phyloP scores from a whole-genome alignment of 495 filamentous ascomycete species.

The Aspergillus sclerotiicarbonarius region DNA sequence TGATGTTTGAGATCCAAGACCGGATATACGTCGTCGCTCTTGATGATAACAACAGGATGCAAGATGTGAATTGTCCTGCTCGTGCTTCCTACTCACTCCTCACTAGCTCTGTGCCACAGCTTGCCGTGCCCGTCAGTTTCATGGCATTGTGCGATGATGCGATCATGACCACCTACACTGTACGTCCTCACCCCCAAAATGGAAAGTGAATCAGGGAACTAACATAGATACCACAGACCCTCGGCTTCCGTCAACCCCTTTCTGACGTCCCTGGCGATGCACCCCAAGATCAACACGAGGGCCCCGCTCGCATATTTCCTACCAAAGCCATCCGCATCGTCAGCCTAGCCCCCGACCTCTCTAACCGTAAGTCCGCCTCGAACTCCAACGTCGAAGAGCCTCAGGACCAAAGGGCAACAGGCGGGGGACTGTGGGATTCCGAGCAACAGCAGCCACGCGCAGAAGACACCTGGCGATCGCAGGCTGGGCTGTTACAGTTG shows the following conservation, averaged over 20 bases:
- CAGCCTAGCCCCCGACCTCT: slow-evolving; percentile 30
- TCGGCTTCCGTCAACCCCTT: slow-evolving; percentile 32
- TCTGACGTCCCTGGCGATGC: slow-evolving; percentile 19
- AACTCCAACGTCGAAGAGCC: slow-evolving; percentile 1
- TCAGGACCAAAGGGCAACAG: background rate
- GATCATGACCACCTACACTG: slow-evolving; percentile 41
- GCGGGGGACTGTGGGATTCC: slow-evolving; percentile 12
- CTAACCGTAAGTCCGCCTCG: slow-evolving; percentile 6
- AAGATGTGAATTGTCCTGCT: slow-evolving; percentile 22
- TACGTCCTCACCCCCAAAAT: slow-evolving; percentile 14
- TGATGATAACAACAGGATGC: slow-evolving; percentile 32
- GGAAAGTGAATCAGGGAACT: slow-evolving; percentile 2
- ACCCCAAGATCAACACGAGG: slow-evolving; percentile 15
- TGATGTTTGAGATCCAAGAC: slow-evolving; percentile 45
- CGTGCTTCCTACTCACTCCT: slow-evolving; percentile 37
- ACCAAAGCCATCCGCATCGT: slow-evolving; percentile 39
- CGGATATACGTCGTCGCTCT: slow-evolving; percentile 37
- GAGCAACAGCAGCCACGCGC: slow-evolving; percentile 8
- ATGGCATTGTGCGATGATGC: slow-evolving; percentile 41
- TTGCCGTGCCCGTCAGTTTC: slow-evolving; percentile 39
- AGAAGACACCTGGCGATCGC: slow-evolving; percentile 22
- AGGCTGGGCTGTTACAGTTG: slow-evolving; percentile 29
- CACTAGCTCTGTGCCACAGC: slow-evolving; percentile 35
- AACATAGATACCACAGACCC: slow-evolving; percentile 25
- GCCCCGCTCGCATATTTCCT: slow-evolving; percentile 34